Evolutionary conservation across 2,329 filamentous ascomycete genomes (phyloP), one percentile per base, ranked within the genome.

Genomic region (Sporothrix phasma): DNA sequence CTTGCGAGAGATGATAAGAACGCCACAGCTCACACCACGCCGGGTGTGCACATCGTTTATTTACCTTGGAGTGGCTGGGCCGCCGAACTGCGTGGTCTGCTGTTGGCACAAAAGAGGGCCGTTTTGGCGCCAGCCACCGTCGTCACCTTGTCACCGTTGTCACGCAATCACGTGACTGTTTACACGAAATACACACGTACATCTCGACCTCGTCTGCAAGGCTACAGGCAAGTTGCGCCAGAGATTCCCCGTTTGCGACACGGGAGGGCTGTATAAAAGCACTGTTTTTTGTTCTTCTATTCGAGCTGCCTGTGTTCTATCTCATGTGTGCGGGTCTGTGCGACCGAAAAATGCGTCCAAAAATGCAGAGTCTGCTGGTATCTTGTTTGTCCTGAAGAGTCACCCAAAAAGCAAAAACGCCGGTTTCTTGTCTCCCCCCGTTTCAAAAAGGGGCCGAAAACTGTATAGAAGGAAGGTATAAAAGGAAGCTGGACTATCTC

Each of bases 311-410:
- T 51, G 29, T 11, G 4, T 39, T 47, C 24, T 43, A 43, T 46
- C 4, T 43, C 22, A 54, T 49, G 46, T 29, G 22, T 29, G 19
- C 41, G 5, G 26, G 19, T 47, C 49, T 11, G 19, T 15, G 29
- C 10, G 39, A 26, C 39, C 37, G 17, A 45, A 45, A 43, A 26
- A 11, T 13, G 31, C 31, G 41, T 26, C 29, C 53, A 11, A 58
- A 58, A 56, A 58, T 58, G 37, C 19, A 43, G 19, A 45, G 43
- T n/a, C 47, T 34, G 34, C 24, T 59, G 54, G 54, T 59, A 59
- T 59, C 37, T 45, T 29, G 49, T 62, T 37, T 59, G 45, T 59
- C 37, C 31, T 29, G 49, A 53, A 51, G 49, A 37, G 34, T 37
- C 34, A 10, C n/a, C 34, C 34, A 45, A 15, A 17, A 15, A n/a